phyloP scores from a whole-genome alignment of 23 red algal species.

The Gracilaria gracilis region DNA sequence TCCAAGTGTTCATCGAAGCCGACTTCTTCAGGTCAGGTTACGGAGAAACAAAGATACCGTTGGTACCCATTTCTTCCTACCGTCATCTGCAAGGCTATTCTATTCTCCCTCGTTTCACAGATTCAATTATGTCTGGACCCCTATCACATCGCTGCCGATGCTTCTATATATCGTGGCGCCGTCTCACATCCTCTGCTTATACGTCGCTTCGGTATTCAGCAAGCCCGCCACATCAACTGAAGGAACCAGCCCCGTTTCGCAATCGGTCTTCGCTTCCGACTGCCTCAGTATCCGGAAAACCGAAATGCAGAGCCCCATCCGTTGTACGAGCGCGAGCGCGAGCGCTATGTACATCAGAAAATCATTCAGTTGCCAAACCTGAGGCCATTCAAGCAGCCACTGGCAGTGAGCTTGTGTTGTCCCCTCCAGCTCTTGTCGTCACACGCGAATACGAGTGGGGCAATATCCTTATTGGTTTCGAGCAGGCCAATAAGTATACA shows the following conservation, averaged over 20 bases:
- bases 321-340: background rate
- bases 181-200: background rate
- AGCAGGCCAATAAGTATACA: slow-evolving; percentile 98
- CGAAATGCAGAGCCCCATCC: background rate
- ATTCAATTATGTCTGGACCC: background rate
- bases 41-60: too few species aligned
- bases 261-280: background rate
- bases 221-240: background rate
- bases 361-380: background rate
- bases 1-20: too few species aligned
- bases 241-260: background rate
- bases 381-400: slow-evolving; percentile 36
- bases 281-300: background rate
- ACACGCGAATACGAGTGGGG: slow-evolving; percentile 96
- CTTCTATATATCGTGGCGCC: background rate
- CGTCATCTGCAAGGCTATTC: too few species aligned
- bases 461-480: slow-evolving; percentile 94
- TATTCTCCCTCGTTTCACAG: too few species aligned
- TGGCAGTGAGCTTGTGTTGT: slow-evolving; percentile 48
- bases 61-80: too few species aligned
- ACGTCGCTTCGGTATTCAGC: background rate
- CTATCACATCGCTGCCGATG: background rate
- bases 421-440: slow-evolving; percentile 89
- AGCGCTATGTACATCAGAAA: background rate
- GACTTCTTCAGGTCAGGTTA: too few species aligned